Evolutionary conservation across 2,329 filamentous ascomycete species (phyloP), one percentile per base, ranked within the genome.

Genomic region (Neospermospora avenae): DNA sequence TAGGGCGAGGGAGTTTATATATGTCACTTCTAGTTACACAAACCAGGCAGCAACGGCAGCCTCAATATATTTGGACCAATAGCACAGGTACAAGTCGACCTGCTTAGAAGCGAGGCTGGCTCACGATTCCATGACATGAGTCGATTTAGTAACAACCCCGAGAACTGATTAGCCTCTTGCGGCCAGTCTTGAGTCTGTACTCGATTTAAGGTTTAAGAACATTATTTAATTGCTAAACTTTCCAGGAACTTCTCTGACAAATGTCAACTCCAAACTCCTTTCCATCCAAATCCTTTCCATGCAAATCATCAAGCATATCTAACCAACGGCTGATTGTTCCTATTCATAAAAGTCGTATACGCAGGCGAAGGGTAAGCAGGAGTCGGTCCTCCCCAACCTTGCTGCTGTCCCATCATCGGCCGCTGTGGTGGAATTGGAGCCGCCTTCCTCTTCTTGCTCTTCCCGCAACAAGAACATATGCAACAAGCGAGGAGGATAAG

Each of bases 401-500:
- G 34, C 24, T 25, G 37, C 39, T 55, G 39, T 20, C 37, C 20
- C 34, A 25, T 41, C 22, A 34, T 55, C 10, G 53, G 53, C 20
- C 53, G 39, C n/a, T 44, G 53, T 6, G 53, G 39, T 4, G 53
- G 53, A 22, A 44, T 35, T 8, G 39, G 25, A 55, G 53, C 13
- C n/a, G 41, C n/a, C 37, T 55, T 55, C 1, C 16, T 34, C 4
- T 28, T 20, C 20, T 39, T 59, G 4, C 57, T 45, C 48, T 48
- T 60, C 35, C 58, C 25, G 16, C 35, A 56, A 54, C 53, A 60
- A 37, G 53, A 16, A 22, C 37, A 41, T 35, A 60, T 53, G 10
- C 45, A 60, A 20, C 58, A 60, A 20, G 42, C 25, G n/a, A 60
- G 53, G 16, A 60, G 6, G 18, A 60, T 41, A 18, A 57, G 11